Evolutionary conservation across 768 basidiomycete genomes (phyloP), one percentile per base, ranked within the genome.

Genomic region (Tylopilus sp.): DNA sequence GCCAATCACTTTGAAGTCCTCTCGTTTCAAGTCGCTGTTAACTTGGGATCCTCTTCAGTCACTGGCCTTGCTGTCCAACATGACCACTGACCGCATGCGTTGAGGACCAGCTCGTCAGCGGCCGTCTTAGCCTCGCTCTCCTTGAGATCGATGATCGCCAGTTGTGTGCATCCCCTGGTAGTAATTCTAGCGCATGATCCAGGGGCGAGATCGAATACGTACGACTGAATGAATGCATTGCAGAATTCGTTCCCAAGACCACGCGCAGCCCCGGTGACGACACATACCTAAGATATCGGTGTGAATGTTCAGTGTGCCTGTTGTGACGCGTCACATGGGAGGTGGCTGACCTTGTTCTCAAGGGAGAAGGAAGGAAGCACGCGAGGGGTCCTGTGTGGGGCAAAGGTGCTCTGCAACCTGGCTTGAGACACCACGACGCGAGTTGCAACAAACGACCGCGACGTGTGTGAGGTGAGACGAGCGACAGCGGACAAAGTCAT

Each of bases 181-280:
- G 33, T 46, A 43, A 36, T 57, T 57, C 34, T 47, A 53, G 54
- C 34, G 31, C 21, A 30, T 22, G 12, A 53, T 30, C 30, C 33
- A 9, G 29, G 13, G 19, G n/a, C 45, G 40, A 36, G 38, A 26
- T 6, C 41, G 41, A 30, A 38, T 25, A 56, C 51, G 34, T 53
- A 91, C 89, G 89, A 89, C 71, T 89, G 85, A 59, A 94, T 63
- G 70, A 98, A 94, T 13, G 93, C 93, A 42, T 85, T 81, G 67
- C 92, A 94, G 67, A 98, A 92, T 69, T 92, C 87, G 59, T 88
- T 80, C 8, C 96, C 96, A 42, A 98, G 75, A 8, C 96, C 96
- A 63, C 89, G 80, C 13, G 94, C 96, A 49, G 86, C 96, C 42
- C 96, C 96, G 34, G 96, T 98, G 46, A 98, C 85, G 61, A 95